These are phyloP conservation scores for Coniochaeta prunicola DNA, from an alignment of 2,329 filamentous ascomycete species.

Conservation along the genomic window DNA sequence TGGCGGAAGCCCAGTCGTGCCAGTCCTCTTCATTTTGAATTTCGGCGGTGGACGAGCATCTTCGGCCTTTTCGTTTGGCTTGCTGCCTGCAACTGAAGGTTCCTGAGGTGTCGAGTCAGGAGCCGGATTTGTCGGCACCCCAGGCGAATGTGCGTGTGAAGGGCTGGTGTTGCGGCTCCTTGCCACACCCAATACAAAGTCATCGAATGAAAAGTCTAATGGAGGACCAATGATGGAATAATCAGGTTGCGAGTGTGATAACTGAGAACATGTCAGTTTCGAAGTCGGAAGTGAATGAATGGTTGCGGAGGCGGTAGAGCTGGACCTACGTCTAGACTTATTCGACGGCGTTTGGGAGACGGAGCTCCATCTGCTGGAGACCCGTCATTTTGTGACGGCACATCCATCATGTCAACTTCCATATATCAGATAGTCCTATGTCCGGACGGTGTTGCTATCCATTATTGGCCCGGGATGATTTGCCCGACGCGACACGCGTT, in stretches of 20 bases:
- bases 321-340: background rate
- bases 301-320: background rate
- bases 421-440: background rate
- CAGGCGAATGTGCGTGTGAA: background rate
- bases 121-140: background rate
- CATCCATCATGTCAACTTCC: background rate
- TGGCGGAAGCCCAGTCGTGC: background rate
- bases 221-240: too few species aligned
- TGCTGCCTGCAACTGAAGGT: background rate
- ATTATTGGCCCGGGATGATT: background rate
- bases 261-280: background rate
- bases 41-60: background rate
- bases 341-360: background rate
- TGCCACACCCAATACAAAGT: too few species aligned
- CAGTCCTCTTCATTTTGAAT: background rate
- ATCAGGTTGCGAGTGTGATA: background rate
- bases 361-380: background rate
- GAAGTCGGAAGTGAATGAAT: background rate
- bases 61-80: background rate
- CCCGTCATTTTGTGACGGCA: background rate
- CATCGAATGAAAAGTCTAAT: too few species aligned
- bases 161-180: too few species aligned
- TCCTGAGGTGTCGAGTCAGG: background rate
- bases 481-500: background rate
- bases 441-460: background rate